phyloP scores from a whole-genome alignment of 371 early-diverging fungal species.

The Blyttiomyces sp. region DNA sequence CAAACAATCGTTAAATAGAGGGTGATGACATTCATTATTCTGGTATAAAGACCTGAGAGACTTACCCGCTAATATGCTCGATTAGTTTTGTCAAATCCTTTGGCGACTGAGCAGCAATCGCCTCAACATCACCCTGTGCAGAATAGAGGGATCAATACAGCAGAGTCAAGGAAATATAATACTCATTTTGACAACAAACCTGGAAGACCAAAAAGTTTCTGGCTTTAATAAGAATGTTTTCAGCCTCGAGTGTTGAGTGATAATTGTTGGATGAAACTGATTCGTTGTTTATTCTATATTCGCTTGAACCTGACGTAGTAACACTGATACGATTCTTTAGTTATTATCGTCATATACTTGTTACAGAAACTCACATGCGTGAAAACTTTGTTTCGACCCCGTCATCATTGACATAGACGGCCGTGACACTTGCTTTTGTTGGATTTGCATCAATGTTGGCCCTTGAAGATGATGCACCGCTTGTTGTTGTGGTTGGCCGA shows the following conservation, averaged over 20 bases:
- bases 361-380: slow-evolving; percentile 43
- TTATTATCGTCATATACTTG: background rate
- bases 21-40: background rate
- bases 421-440: slow-evolving; percentile 66
- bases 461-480: too few species aligned
- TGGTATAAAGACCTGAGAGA: too few species aligned
- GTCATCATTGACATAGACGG: slow-evolving; percentile 67
- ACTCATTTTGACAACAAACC: slow-evolving; percentile 31
- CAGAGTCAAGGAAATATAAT: background rate
- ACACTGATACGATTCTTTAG: slow-evolving; percentile 45
- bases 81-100: slow-evolving; percentile 91
- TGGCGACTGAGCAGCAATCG: slow-evolving; percentile 93
- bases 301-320: slow-evolving; percentile 70
- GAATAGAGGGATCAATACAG: background rate
- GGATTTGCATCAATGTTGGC: too few species aligned
- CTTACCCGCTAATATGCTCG: slow-evolving; percentile 92
- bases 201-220: slow-evolving; percentile 99
- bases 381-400: slow-evolving; percentile 58
- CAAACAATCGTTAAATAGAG: background rate
- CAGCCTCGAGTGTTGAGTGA: slow-evolving; percentile 70
- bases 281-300: slow-evolving; percentile 83
- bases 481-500: too few species aligned
- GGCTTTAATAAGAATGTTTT: slow-evolving; percentile 92
- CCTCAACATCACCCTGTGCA: slow-evolving; percentile 90
- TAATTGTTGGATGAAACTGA: slow-evolving; percentile 71